Evolutionary conservation across 2,329 filamentous ascomycete genomes (phyloP).

Genomic region (Calycina herbarum): DNA sequence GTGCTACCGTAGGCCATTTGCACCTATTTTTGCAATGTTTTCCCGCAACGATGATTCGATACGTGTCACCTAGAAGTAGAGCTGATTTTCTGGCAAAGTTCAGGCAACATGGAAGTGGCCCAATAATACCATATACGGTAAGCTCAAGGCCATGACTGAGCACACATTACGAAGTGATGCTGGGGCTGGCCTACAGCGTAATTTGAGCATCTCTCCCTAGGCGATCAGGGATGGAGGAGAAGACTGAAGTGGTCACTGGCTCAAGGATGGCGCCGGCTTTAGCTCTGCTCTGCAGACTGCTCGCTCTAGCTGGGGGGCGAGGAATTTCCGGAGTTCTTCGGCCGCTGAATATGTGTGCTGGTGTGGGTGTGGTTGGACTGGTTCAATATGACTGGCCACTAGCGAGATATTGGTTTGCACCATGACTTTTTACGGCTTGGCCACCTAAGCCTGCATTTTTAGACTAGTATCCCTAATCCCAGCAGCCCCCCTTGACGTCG

Average conservation of each 20-base stretch:
- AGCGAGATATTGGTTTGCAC: neutral
- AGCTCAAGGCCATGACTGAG: neutral
- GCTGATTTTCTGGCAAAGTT: neutral
- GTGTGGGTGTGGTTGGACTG: neutral
- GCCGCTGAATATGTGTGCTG: neutral
- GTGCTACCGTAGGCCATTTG: neutral
- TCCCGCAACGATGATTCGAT: neutral
- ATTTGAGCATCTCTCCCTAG: no score
- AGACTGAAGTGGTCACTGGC: neutral
- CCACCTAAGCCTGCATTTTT: constrained; percentile 3
- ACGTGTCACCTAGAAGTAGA: neutral
- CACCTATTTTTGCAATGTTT: constrained; percentile 7
- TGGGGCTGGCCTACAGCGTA: neutral
- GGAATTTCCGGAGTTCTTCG: constrained; percentile 5
- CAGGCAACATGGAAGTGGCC: neutral
- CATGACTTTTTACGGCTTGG: neutral
- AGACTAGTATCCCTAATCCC: neutral
- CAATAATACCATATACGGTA: neutral
- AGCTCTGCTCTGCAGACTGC: neutral
- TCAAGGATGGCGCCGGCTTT: neutral
- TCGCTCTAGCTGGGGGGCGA: neutral
- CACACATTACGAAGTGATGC: neutral
- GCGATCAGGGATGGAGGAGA: neutral
- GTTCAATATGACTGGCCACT: neutral
- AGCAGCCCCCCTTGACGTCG: constrained; percentile 2